Percentiles rank a stretch among this genome's conserved stretches.
Conservation (phyloP, 2,329 filamentous ascomycete genomes). For the Tolypocladium guangdongense region DNA sequence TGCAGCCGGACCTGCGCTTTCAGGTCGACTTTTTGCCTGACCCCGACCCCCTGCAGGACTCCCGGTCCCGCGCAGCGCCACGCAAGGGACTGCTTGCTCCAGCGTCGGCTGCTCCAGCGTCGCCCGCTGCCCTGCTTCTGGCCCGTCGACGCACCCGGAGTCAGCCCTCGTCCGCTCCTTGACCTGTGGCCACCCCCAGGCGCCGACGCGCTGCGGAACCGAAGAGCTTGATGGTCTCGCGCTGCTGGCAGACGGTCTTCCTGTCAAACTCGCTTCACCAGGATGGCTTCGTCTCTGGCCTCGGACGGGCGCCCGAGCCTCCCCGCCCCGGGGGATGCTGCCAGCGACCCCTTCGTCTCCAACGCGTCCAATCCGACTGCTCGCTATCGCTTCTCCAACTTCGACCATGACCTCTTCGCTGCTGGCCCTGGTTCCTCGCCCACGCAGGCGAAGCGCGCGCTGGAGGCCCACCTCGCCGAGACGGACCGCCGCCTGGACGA, state of each 20-base stretch:
- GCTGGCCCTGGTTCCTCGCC: conserved; percentile 70
- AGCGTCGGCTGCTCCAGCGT: not conserved
- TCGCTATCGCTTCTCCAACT: conserved; percentile 67
- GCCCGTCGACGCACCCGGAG: not conserved
- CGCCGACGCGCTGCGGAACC: not conserved
- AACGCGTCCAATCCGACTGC: conserved; percentile 30
- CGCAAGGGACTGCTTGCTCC: not conserved
- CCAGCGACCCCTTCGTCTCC: conserved; percentile 48
- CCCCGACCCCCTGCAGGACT: not conserved
- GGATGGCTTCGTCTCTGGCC: conserved; percentile 33
- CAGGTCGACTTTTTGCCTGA: not conserved
- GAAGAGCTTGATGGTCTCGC: not conserved
- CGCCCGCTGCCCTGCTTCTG: not conserved
- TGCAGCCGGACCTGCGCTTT: not conserved
- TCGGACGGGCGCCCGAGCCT: conserved; percentile 29
- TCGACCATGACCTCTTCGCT: conserved; percentile 71
- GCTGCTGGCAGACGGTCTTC: not conserved
- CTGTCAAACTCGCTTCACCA: conserved; percentile 6
- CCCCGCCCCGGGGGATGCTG: conserved; percentile 22
- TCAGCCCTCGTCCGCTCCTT: not conserved
- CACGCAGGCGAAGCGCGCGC: conserved; percentile 73
- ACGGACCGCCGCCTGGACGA: conserved; percentile 87
- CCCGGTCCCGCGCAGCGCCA: not conserved
- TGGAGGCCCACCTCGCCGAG: conserved; percentile 86
- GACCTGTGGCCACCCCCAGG: not conserved